These are phyloP conservation scores for Nemania abortiva DNA, from an alignment of 2,329 filamentous ascomycete genomes.

Conservation along the genomic window DNA sequence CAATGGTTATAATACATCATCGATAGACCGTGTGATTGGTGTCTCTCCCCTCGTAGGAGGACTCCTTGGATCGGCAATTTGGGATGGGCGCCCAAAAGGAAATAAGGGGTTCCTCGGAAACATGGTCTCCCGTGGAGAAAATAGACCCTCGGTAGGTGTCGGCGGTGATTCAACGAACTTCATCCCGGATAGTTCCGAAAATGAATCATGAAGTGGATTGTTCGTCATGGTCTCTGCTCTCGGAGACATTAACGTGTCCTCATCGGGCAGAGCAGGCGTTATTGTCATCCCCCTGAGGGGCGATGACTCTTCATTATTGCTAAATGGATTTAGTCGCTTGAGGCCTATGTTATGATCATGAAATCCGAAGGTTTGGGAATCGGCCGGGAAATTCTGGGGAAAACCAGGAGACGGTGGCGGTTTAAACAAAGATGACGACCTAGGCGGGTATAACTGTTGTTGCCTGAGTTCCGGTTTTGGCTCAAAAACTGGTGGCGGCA, in stretches of 20 bases:
- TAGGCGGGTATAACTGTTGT: constrained; percentile 42
- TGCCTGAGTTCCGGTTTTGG: constrained; percentile 38
- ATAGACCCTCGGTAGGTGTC: constrained; percentile 65
- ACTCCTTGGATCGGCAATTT: constrained; percentile 75
- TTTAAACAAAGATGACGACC: constrained; percentile 49
- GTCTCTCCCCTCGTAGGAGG: constrained; percentile 79
- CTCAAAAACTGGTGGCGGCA: constrained; percentile 55
- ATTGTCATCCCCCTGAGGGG: constrained; percentile 54
- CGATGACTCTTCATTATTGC: constrained; percentile 37
- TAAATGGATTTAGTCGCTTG: constrained; percentile 45
- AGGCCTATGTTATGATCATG: constrained; percentile 53
- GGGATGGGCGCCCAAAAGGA: constrained; percentile 64
- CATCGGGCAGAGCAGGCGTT: constrained; percentile 54
- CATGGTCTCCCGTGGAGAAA: constrained; percentile 64
- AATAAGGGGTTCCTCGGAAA: constrained; percentile 67
- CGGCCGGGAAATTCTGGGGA: constrained; percentile 55
- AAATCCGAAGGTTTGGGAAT: constrained; percentile 58
- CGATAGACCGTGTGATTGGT: constrained; percentile 82
- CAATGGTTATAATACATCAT: constrained; percentile 74
- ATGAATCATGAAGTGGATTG: constrained; percentile 69
- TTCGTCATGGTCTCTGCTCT: constrained; percentile 79
- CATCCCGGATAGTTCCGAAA: constrained; percentile 60
- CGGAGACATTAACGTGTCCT: constrained; percentile 75
- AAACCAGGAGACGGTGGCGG: constrained; percentile 57
- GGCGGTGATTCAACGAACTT: constrained; percentile 65